Evolutionary conservation across 306 rosid genomes (phyloP).

Genomic region (Gynostemma pentaphyllum): DNA sequence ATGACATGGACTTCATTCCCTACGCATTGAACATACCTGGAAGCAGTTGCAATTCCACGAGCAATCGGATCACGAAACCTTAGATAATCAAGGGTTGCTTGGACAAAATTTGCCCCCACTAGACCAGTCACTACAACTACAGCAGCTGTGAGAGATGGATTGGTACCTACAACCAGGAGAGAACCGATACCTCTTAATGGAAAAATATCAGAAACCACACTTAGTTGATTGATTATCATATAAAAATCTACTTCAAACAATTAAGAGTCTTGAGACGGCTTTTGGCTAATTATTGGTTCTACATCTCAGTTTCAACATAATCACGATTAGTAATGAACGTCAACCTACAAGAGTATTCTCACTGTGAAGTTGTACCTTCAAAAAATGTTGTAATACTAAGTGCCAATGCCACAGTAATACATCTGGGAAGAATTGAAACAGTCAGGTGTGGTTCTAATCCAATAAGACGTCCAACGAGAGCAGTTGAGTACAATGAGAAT

Average conservation of each 20-base stretch:
- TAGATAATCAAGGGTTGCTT: constrained; percentile 65
- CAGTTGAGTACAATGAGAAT: constrained; percentile 90
- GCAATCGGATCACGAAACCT: constrained; percentile 82
- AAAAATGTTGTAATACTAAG: constrained; percentile 85
- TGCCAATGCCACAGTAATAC: constrained; percentile 91
- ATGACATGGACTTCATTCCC: background rate
- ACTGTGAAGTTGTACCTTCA: constrained; percentile 51
- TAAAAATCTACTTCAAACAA: background rate
- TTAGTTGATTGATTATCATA: background rate
- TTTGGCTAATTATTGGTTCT: background rate
- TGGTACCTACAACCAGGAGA: constrained; percentile 47
- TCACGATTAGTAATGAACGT: background rate
- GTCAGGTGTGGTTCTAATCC: constrained; percentile 85
- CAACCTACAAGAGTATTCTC: background rate
- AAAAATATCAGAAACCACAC: background rate
- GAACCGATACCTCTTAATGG: background rate
- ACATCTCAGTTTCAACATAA: background rate
- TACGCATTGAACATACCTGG: constrained; percentile 42
- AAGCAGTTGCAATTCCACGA: constrained; percentile 96
- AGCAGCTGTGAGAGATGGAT: constrained; percentile 82
- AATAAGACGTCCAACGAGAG: constrained; percentile 72
- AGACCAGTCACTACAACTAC: constrained; percentile 89
- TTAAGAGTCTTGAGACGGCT: background rate
- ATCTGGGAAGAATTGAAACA: constrained; percentile 77
- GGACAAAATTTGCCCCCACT: constrained; percentile 94